phyloP scores from a whole-genome alignment of 2,329 filamentous ascomycete species.

The Annulohypoxylon truncatum region DNA sequence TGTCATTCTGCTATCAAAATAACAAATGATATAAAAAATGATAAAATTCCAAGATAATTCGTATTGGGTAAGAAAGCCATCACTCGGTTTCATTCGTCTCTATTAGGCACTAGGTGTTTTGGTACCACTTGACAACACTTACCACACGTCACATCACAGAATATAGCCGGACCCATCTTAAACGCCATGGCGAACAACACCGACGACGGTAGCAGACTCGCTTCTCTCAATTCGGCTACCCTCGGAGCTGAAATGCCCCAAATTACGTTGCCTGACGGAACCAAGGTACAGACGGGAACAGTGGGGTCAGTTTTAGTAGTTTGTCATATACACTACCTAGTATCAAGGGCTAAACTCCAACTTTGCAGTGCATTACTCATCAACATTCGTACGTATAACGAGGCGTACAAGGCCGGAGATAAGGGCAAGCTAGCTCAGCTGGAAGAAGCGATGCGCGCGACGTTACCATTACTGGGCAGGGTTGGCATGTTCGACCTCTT shows the following conservation, averaged over 20 bases:
- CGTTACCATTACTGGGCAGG: conserved; percentile 43
- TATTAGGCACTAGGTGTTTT: neutral
- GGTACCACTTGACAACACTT: neutral
- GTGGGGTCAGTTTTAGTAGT: conserved; percentile 41
- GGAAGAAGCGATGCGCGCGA: conserved; percentile 38
- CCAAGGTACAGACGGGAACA: conserved; percentile 47
- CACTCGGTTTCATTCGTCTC: no score
- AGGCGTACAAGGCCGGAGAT: conserved; percentile 41
- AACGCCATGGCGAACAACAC: conserved; percentile 25
- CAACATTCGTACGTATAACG: conserved; percentile 46
- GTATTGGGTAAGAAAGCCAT: neutral
- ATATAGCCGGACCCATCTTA: neutral
- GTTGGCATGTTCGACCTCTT: conserved; percentile 47
- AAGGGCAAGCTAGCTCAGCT: conserved; percentile 31
- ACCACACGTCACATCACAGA: neutral
- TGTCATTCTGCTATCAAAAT: neutral
- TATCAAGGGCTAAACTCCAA: neutral
- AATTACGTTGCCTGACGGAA: conserved; percentile 46
- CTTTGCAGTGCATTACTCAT: conserved; percentile 41
- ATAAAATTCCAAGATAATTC: neutral
- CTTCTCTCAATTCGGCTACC: conserved; percentile 45
- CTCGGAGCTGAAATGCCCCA: conserved; percentile 46
- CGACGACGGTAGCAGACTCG: conserved; percentile 32
- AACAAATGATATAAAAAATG: neutral
- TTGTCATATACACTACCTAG: neutral